phyloP scores from a whole-genome alignment of 2,329 filamentous ascomycete genomes.

The Diplodia intermedia region DNA sequence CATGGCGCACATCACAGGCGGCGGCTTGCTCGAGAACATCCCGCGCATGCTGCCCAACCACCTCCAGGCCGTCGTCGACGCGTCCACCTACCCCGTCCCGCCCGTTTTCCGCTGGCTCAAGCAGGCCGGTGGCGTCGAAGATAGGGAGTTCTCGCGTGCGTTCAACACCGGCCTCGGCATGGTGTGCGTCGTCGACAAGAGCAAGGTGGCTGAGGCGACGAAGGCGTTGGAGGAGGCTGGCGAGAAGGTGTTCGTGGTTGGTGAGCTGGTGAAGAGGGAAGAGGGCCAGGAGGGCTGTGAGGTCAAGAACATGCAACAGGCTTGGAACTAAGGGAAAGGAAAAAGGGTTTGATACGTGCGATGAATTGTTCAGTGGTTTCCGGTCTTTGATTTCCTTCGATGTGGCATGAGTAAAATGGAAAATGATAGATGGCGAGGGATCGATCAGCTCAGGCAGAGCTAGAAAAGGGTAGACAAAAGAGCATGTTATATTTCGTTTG shows the following conservation, averaged over 20 bases:
- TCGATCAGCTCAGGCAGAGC: neutral
- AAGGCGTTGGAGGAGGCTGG: conserved; percentile 68
- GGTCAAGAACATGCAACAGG: conserved; percentile 65
- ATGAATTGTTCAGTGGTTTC: neutral
- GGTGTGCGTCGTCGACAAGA: conserved; percentile 79
- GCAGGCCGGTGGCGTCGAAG: conserved; percentile 70
- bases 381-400: neutral
- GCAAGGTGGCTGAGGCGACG: conserved; percentile 67
- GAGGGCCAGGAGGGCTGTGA: conserved; percentile 65
- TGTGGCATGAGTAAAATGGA: neutral
- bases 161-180: conserved; percentile 97
- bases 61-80: conserved; percentile 82
- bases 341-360: neutral
- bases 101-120: conserved; percentile 89
- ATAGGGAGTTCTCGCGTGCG: conserved; percentile 83
- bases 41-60: conserved; percentile 86
- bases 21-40: conserved; percentile 90
- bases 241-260: conserved; percentile 80
- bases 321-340: conserved; percentile 43
- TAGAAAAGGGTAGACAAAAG: conserved; percentile 6
- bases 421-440: neutral
- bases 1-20: conserved; percentile 95
- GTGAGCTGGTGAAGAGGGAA: conserved; percentile 68
- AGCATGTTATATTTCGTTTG: neutral
- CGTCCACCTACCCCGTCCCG: conserved; percentile 75